phyloP scores from a whole-genome alignment of 257 asterid species.

The Mentha longifolia region DNA sequence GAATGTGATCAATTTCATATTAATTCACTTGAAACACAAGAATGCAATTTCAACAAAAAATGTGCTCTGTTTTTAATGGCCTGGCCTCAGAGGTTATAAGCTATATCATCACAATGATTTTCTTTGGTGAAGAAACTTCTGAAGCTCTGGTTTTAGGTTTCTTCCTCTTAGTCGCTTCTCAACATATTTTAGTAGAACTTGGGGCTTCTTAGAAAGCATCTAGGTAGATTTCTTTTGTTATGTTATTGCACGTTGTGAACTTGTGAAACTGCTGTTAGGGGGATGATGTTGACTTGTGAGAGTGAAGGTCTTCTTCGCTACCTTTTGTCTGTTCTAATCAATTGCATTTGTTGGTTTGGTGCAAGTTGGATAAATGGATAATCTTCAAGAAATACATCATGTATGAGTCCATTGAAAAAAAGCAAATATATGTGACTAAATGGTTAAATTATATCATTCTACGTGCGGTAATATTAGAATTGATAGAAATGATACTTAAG shows the following conservation, averaged over 20 bases:
- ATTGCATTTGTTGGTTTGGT: background rate
- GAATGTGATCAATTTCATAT: constrained; percentile 13
- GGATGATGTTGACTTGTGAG: constrained; percentile 17
- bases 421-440: background rate
- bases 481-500: constrained; percentile 27
- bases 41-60: background rate
- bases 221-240: background rate
- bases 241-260: constrained; percentile 4
- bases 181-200: too few species aligned
- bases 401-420: constrained; percentile 13
- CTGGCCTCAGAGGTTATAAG: constrained; percentile 4
- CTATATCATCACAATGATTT: constrained; percentile 9
- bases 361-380: constrained; percentile 6
- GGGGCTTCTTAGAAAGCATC: constrained; percentile 13
- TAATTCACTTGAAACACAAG: constrained; percentile 11
- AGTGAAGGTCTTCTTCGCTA: constrained; percentile 17
- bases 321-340: constrained; percentile 12
- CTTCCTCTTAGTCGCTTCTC: constrained; percentile 2
- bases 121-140: constrained; percentile 16
- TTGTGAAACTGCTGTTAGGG: constrained; percentile 4
- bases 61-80: background rate
- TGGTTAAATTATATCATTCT: background rate
- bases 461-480: constrained; percentile 4
- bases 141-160: background rate
- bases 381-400: background rate